Evolutionary conservation across 768 basidiomycete genomes (phyloP).

Genomic region (Pilatotrama ljubarskyi): DNA sequence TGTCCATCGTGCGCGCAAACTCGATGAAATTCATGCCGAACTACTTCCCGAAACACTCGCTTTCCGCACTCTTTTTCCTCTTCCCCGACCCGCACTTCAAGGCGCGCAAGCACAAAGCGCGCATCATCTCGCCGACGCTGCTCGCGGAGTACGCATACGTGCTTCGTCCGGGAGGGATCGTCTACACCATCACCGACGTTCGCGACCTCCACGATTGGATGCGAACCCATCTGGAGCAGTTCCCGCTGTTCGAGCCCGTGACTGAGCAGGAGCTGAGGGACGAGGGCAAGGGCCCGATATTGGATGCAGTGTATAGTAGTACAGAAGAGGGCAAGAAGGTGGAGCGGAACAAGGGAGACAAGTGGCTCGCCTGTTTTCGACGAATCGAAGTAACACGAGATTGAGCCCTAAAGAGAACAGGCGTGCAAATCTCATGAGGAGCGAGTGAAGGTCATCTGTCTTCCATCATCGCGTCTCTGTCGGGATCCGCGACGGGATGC

Average conservation of each 20-base stretch:
- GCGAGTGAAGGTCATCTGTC: constrained; percentile 1
- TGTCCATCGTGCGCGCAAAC: constrained; percentile 93
- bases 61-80: constrained; percentile 93
- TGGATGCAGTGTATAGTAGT: constrained; percentile 80
- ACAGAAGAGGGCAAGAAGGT: constrained; percentile 99
- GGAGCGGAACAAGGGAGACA: constrained; percentile 84
- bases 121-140: constrained; percentile 97
- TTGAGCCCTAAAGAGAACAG: not conserved
- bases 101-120: constrained; percentile 95
- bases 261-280: constrained; percentile 73
- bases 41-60: constrained; percentile 88
- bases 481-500: constrained; percentile 24
- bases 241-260: constrained; percentile 84
- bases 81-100: constrained; percentile 99
- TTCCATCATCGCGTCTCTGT: constrained; percentile 29
- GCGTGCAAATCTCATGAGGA: not conserved
- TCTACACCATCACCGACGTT: constrained; percentile 98
- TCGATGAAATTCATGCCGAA: constrained; percentile 99
- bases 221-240: constrained; percentile 81
- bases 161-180: constrained; percentile 87
- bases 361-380: constrained; percentile 90
- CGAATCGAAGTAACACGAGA: constrained; percentile 44
- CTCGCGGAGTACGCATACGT: constrained; percentile 97
- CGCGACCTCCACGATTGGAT: constrained; percentile 95
- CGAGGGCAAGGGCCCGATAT: constrained; percentile 71